Conservation (phyloP, 2,329 filamentous ascomycete species). For the Cladosporium halotolerans region DNA sequence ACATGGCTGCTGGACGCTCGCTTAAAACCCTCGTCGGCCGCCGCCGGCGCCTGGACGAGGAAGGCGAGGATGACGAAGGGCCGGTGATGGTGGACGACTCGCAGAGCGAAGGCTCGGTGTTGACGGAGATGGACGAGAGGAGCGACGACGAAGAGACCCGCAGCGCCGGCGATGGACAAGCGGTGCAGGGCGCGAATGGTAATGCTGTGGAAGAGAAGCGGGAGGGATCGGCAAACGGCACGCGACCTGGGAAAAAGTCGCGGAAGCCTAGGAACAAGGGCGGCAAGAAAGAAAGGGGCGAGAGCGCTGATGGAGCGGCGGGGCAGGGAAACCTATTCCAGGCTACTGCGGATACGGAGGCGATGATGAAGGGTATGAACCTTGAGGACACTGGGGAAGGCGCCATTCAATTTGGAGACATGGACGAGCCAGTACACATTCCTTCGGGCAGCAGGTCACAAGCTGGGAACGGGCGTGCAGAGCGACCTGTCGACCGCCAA, state of each 20-base stretch:
- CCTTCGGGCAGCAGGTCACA: background rate
- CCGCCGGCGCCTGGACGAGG: constrained; percentile 63
- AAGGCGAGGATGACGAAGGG: constrained; percentile 59
- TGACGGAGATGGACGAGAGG: constrained; percentile 38
- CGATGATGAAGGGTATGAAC: constrained; percentile 50
- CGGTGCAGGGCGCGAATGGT: constrained; percentile 16
- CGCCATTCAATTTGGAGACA: constrained; percentile 8
- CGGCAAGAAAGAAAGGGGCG: constrained; percentile 36
- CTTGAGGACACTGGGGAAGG: constrained; percentile 21
- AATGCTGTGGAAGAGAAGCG: constrained; percentile 22
- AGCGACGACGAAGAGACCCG: constrained; percentile 49
- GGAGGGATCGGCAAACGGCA: constrained; percentile 17
- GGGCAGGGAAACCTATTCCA: constrained; percentile 29
- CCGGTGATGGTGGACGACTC: constrained; percentile 55
- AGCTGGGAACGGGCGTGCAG: constrained; percentile 30
- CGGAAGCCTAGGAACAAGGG: constrained; percentile 23
- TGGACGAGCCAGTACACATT: constrained; percentile 10
- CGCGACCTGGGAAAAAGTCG: constrained; percentile 29
- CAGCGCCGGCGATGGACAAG: constrained; percentile 15
- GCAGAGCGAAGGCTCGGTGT: constrained; percentile 54
- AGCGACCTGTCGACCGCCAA: constrained; percentile 61
- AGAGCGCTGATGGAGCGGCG: constrained; percentile 48
- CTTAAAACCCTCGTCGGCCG: constrained; percentile 62
- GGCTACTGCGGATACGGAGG: constrained; percentile 50
- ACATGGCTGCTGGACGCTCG: constrained; percentile 47